A percentile compares a stretch with the other conserved stretches of the same genome.
Evolutionary conservation across 169 alveolate species (phyloP).

Genomic region (Babesia gibsoni): DNA sequence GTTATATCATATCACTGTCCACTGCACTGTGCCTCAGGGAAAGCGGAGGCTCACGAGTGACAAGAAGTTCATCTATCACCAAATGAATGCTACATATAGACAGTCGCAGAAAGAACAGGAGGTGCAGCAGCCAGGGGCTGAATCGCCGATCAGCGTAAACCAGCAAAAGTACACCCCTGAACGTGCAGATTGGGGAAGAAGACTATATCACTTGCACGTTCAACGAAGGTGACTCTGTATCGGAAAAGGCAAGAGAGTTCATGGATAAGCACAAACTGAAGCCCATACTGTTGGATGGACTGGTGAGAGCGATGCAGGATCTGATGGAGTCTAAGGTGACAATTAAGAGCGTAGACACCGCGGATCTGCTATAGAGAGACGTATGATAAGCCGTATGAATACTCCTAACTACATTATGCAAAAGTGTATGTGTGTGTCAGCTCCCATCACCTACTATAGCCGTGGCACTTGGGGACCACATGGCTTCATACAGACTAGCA

Average conservation of each 20-base stretch:
- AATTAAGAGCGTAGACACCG: constrained; percentile 26
- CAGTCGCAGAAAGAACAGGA: background rate
- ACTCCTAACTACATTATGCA: too few relatives aligned
- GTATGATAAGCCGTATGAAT: too few relatives aligned
- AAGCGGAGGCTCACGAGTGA: constrained; percentile 22
- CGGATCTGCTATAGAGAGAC: constrained; percentile 35
- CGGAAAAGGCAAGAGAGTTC: constrained; percentile 8
- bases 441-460: too few relatives aligned
- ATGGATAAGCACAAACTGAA: constrained; percentile 19
- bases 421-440: too few relatives aligned
- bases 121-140: background rate
- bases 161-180: constrained; percentile 12
- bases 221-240: constrained; percentile 1
- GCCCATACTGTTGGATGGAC: constrained; percentile 31
- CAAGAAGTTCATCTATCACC: constrained; percentile 23
- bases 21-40: constrained; percentile 19
- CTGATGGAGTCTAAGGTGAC: constrained; percentile 21
- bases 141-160: background rate
- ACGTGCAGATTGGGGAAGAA: constrained; percentile 41
- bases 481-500: too few relatives aligned
- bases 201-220: constrained; percentile 39
- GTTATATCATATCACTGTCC: constrained; percentile 44
- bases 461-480: too few relatives aligned
- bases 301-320: constrained; percentile 11
- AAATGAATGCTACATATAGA: background rate